A percentile compares a stretch with the other conserved stretches of the same genome.
Evolutionary conservation across 257 asterid genomes (phyloP).

Genomic region (Jaltomata sinuosa): DNA sequence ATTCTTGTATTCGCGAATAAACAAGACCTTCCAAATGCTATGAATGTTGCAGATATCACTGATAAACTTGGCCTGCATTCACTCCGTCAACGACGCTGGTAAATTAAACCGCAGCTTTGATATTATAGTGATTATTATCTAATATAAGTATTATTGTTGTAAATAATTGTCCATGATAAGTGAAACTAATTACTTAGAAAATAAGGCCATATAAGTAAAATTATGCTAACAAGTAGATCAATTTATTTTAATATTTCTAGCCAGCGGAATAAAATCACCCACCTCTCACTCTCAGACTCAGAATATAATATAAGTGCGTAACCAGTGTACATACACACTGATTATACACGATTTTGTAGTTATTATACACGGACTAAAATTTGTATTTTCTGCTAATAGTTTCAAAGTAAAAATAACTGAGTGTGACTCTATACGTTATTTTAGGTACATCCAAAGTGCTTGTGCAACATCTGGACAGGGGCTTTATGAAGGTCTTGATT

Average conservation of each 20-base stretch:
- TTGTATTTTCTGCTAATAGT: not conserved
- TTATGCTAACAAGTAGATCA: not conserved
- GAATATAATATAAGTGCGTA: not conserved
- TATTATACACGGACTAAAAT: not conserved
- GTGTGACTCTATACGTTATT: not conserved
- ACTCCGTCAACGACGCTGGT: conserved; percentile 36
- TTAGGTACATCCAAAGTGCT: conserved; percentile 37
- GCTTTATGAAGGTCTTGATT: conserved; percentile 48
- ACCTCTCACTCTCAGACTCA: no score
- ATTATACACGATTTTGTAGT: no score
- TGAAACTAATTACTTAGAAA: not conserved
- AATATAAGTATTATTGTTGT: not conserved
- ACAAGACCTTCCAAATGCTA: conserved; percentile 41
- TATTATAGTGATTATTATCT: not conserved
- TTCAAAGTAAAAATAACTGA: not conserved
- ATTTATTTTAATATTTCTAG: not conserved
- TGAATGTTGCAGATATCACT: conserved; percentile 34
- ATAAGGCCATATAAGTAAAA: not conserved
- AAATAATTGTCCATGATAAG: not conserved
- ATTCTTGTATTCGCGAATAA: conserved; percentile 40
- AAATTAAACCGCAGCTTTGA: not conserved
- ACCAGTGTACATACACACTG: not conserved
- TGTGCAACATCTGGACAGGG: conserved; percentile 46
- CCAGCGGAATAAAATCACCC: not conserved
- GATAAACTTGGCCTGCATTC: conserved; percentile 33